Percentiles rank a stretch among this genome's conserved stretches.
These are phyloP conservation scores for Cornus kousa DNA, from an alignment of 148 eudicot genomes.

Conservation along the genomic window DNA sequence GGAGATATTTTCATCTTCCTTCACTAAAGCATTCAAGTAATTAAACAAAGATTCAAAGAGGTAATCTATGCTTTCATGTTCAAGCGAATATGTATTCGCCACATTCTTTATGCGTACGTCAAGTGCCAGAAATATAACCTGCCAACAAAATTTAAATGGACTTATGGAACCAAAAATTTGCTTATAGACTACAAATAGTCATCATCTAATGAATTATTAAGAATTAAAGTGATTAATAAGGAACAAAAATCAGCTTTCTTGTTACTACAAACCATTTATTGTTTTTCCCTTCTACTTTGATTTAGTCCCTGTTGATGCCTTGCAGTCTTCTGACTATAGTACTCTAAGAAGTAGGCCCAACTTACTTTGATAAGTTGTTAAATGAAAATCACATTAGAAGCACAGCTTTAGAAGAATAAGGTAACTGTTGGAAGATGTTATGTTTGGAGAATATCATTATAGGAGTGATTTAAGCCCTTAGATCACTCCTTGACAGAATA, in stretches of 20 bases:
- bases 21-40: constrained; percentile 42
- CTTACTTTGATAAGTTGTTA: too few relatives aligned
- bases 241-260: background rate
- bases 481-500: too few relatives aligned
- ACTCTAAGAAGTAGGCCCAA: too few relatives aligned
- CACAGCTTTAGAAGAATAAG: too few relatives aligned
- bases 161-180: constrained; percentile 1
- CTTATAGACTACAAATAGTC: background rate
- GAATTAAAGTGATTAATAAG: background rate
- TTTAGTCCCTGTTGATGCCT: background rate
- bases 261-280: background rate
- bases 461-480: too few relatives aligned
- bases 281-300: background rate
- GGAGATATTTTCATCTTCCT: constrained; percentile 30
- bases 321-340: background rate
- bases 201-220: background rate
- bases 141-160: constrained; percentile 27
- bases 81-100: constrained; percentile 59
- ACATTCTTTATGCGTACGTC: constrained; percentile 65
- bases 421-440: too few relatives aligned
- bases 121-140: constrained; percentile 77
- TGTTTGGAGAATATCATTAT: too few relatives aligned
- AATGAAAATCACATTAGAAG: too few relatives aligned
- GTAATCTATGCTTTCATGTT: constrained; percentile 66
- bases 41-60: constrained; percentile 50